These are phyloP conservation scores for Urochloa ruziziensis DNA, from an alignment of 176 grass and related monocot genomes.

Conservation along the genomic window DNA sequence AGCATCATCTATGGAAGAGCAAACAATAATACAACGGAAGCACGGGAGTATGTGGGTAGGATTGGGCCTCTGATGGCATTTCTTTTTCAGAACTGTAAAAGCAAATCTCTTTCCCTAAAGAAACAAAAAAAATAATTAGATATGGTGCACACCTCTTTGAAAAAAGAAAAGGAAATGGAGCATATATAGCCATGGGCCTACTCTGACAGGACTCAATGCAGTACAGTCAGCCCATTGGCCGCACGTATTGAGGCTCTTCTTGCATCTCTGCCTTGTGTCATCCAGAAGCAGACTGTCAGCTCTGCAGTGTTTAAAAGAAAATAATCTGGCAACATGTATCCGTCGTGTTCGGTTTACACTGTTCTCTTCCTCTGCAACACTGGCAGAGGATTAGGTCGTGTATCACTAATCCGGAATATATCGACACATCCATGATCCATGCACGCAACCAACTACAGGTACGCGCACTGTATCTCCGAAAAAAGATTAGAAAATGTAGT, in stretches of 20 bases:
- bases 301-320: background rate
- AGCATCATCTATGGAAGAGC: background rate
- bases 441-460: background rate
- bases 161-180: background rate
- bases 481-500: background rate
- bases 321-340: background rate
- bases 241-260: background rate
- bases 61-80: background rate
- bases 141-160: no score
- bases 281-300: background rate
- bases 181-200: background rate
- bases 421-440: background rate
- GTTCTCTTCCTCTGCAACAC: background rate
- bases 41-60: no score
- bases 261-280: background rate
- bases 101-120: no score
- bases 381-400: background rate
- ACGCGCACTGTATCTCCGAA: background rate
- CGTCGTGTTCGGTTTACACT: background rate
- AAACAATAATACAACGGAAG: no score
- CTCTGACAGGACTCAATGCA: slow-evolving; percentile 23
- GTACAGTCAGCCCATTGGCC: background rate
- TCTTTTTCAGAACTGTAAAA: no score
- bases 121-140: no score
- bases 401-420: background rate